Evolutionary conservation across 2,329 filamentous ascomycete genomes (phyloP).

Genomic region (Blumeria hordei): DNA sequence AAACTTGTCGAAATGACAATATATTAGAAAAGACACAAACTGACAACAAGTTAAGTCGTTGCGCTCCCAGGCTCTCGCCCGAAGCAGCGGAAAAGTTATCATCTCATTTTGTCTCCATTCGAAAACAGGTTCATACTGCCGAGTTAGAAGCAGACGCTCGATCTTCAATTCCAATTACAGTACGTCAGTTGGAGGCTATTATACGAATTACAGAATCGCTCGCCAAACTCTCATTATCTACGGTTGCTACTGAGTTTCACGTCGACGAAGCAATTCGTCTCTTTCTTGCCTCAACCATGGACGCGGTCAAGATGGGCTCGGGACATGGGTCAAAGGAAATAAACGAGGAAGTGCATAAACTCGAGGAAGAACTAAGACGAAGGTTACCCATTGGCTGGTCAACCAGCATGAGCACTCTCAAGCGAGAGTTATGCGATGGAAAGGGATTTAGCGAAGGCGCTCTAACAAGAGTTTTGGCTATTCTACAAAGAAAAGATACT

Average conservation of each 20-base stretch:
- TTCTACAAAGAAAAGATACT: slow-evolving; percentile 70
- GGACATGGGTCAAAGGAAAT: slow-evolving; percentile 67
- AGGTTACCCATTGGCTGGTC: slow-evolving; percentile 88
- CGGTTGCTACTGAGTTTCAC: slow-evolving; percentile 70
- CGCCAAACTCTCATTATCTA: slow-evolving; percentile 69
- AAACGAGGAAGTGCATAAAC: slow-evolving; percentile 66
- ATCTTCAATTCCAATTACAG: slow-evolving; percentile 88
- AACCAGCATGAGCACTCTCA: slow-evolving; percentile 65
- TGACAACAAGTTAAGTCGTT: slow-evolving; percentile 33
- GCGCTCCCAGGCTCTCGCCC: slow-evolving; percentile 69
- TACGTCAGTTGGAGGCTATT: slow-evolving; percentile 90
- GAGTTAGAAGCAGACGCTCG: slow-evolving; percentile 77
- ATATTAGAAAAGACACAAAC: neutral
- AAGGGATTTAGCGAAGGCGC: slow-evolving; percentile 76
- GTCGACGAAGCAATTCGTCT: slow-evolving; percentile 94
- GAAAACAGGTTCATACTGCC: slow-evolving; percentile 74
- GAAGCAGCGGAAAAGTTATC: slow-evolving; percentile 90
- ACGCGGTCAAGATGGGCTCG: slow-evolving; percentile 78
- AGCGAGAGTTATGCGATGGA: slow-evolving; percentile 75
- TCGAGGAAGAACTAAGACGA: slow-evolving; percentile 73
- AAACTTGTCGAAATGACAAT: neutral
- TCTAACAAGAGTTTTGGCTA: slow-evolving; percentile 60
- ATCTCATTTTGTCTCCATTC: slow-evolving; percentile 90
- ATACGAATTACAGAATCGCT: slow-evolving; percentile 92
- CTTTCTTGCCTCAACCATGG: slow-evolving; percentile 94